A percentile compares a stretch with the other conserved stretches of the same genome.
phyloP scores from a whole-genome alignment of 768 basidiomycete genomes.

The Gloeophyllum trabeum region DNA sequence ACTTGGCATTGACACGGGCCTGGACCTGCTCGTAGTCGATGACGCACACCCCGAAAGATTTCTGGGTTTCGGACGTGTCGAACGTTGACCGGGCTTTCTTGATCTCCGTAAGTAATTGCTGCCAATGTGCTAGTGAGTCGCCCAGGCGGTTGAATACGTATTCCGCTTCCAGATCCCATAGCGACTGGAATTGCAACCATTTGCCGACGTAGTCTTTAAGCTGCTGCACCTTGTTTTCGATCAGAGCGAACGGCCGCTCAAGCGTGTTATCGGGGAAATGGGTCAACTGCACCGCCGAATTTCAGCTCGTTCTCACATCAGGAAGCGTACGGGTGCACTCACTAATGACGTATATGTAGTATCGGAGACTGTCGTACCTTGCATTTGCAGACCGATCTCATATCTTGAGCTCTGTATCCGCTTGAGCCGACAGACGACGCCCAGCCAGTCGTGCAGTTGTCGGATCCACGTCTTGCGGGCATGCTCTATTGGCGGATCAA shows the following conservation, averaged over 20 bases:
- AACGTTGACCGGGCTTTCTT: slow-evolving; percentile 94
- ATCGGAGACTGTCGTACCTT: slow-evolving; percentile 50
- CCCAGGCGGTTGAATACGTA: slow-evolving; percentile 93
- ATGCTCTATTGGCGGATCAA: slow-evolving; percentile 95
- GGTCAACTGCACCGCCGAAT: slow-evolving; percentile 40
- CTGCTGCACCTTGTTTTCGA: slow-evolving; percentile 82
- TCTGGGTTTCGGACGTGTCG: slow-evolving; percentile 91
- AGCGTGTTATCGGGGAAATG: slow-evolving; percentile 65
- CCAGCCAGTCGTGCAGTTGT: slow-evolving; percentile 85
- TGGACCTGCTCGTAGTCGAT: slow-evolving; percentile 99
- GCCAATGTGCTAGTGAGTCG: slow-evolving; percentile 89
- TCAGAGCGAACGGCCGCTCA: slow-evolving; percentile 70
- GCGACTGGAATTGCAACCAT: slow-evolving; percentile 98
- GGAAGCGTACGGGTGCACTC: slow-evolving; percentile 13
- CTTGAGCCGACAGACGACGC: slow-evolving; percentile 76
- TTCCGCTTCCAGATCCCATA: slow-evolving; percentile 98
- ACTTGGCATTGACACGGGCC: slow-evolving; percentile 94
- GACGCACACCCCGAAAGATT: slow-evolving; percentile 84
- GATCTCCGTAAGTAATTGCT: slow-evolving; percentile 92
- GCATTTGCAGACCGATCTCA: slow-evolving; percentile 93
- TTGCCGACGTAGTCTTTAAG: slow-evolving; percentile 88
- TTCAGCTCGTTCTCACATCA: slow-evolving; percentile 6
- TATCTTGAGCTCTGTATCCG: slow-evolving; percentile 93
- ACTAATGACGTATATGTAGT: slow-evolving; percentile 79
- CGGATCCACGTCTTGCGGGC: slow-evolving; percentile 84